These are phyloP conservation scores for Striga asiatica DNA, from an alignment of 257 asterid genomes.

Conservation along the genomic window DNA sequence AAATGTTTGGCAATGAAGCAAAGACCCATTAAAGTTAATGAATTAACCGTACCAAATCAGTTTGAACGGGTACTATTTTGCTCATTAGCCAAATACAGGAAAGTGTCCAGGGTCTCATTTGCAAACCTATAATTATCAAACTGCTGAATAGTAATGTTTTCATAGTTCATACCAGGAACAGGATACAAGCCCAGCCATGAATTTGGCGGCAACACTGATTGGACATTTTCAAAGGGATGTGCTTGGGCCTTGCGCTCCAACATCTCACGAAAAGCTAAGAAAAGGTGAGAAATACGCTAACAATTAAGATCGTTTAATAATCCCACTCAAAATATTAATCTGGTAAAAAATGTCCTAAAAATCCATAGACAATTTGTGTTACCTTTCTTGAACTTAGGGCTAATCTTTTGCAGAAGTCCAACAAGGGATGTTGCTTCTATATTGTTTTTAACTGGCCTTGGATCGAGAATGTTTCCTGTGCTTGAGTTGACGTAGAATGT, in stretches of 20 bases:
- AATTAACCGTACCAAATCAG: not conserved
- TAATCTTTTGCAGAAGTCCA: slow-evolving; percentile 75
- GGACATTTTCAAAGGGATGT: slow-evolving; percentile 87
- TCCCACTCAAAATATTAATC: slow-evolving; percentile 7
- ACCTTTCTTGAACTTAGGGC: slow-evolving; percentile 88
- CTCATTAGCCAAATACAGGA: not conserved
- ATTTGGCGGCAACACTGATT: slow-evolving; percentile 64
- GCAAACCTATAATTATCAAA: slow-evolving; percentile 9
- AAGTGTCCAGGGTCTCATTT: not conserved
- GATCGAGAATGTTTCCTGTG: slow-evolving; percentile 56
- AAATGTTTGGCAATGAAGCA: not conserved
- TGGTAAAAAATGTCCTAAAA: too few relatives aligned
- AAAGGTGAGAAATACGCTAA: slow-evolving; percentile 3
- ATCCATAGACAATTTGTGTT: slow-evolving; percentile 4
- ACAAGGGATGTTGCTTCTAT: slow-evolving; percentile 65
- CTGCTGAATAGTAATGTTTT: not conserved
- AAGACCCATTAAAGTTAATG: not conserved
- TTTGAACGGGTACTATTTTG: not conserved
- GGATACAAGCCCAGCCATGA: slow-evolving; percentile 81
- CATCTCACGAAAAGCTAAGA: slow-evolving; percentile 71
- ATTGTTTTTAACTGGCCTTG: slow-evolving; percentile 47
- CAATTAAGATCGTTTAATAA: not conserved
- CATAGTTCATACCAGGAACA: slow-evolving; percentile 56
- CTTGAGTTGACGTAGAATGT: slow-evolving; percentile 79
- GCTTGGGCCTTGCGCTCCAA: slow-evolving; percentile 82